These are phyloP conservation scores for Spizellomyces punctatus DNA, from an alignment of 192 early-diverging fungal genomes.

Conservation along the genomic window DNA sequence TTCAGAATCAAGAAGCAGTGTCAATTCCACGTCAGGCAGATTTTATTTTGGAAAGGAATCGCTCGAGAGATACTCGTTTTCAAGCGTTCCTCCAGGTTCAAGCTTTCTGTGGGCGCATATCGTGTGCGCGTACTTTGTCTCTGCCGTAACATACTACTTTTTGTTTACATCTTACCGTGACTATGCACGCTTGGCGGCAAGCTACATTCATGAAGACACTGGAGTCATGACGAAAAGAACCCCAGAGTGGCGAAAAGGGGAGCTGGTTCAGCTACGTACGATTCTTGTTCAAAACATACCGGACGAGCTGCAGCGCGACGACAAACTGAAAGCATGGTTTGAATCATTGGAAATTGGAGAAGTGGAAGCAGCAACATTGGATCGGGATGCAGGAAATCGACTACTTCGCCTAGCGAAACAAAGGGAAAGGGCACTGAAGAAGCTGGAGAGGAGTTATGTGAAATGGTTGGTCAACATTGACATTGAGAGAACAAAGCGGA, in stretches of 20 bases:
- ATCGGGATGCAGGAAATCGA: slow-evolving; percentile 29
- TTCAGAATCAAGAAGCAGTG: neutral
- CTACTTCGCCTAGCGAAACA: slow-evolving; percentile 24
- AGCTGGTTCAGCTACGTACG: slow-evolving; percentile 50
- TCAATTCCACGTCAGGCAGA: slow-evolving; percentile 1
- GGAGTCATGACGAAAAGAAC: slow-evolving; percentile 15
- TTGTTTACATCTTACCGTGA: slow-evolving; percentile 42
- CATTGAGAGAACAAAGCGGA: slow-evolving; percentile 12
- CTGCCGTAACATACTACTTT: slow-evolving; percentile 35
- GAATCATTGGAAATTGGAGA: slow-evolving; percentile 46
- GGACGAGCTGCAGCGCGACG: slow-evolving; percentile 39
- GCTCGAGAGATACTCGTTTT: slow-evolving; percentile 34
- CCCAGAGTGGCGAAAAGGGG: slow-evolving; percentile 40
- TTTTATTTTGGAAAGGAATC: slow-evolving; percentile 11
- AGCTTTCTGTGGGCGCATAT: slow-evolving; percentile 40
- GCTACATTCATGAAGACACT: slow-evolving; percentile 35
- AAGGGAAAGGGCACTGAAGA: slow-evolving; percentile 28
- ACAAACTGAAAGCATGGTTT: slow-evolving; percentile 48
- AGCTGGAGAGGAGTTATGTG: slow-evolving; percentile 47
- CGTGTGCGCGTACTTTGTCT: slow-evolving; percentile 43
- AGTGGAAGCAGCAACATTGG: slow-evolving; percentile 46
- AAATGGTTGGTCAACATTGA: slow-evolving; percentile 44
- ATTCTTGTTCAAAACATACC: slow-evolving; percentile 55
- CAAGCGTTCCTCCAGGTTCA: slow-evolving; percentile 39
- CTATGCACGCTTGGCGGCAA: slow-evolving; percentile 33